Percentiles rank a stretch among this genome's conserved stretches.
Evolutionary conservation across 441 rosid species (phyloP).

Genomic region (Macaranga tanarius): DNA sequence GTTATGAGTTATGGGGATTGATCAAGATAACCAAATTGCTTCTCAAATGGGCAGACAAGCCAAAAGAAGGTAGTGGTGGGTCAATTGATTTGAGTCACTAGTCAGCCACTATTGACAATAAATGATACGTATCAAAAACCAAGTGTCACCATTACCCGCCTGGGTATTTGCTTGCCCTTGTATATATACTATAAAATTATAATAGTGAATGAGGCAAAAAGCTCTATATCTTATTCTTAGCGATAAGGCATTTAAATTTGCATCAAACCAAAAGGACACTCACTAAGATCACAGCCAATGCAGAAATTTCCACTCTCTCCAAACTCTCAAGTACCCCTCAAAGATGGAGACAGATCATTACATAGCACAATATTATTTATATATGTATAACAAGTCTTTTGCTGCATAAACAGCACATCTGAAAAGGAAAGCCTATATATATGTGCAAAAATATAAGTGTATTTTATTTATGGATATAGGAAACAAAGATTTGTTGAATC

Average conservation of each 20-base stretch:
- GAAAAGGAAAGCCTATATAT: background rate
- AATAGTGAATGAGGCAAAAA: too few species aligned
- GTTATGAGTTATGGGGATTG: too few species aligned
- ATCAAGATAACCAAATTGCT: background rate
- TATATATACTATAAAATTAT: background rate
- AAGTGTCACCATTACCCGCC: background rate
- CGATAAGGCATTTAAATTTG: background rate
- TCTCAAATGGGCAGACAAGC: background rate
- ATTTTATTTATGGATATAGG: background rate
- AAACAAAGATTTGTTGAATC: background rate
- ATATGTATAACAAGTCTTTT: too few species aligned
- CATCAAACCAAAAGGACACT: background rate
- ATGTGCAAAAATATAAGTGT: background rate
- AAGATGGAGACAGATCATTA: background rate
- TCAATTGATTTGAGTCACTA: background rate
- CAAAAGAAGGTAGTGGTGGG: background rate
- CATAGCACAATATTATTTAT: background rate
- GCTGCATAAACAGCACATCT: too few species aligned
- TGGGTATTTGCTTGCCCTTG: background rate
- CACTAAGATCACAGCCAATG: background rate
- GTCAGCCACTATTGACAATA: background rate
- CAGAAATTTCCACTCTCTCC: too few species aligned
- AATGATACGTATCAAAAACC: background rate
- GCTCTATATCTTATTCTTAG: too few species aligned
- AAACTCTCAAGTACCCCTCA: background rate